Evolutionary conservation across 2,329 filamentous ascomycete genomes (phyloP).

Genomic region (Fusarium tuaranense): DNA sequence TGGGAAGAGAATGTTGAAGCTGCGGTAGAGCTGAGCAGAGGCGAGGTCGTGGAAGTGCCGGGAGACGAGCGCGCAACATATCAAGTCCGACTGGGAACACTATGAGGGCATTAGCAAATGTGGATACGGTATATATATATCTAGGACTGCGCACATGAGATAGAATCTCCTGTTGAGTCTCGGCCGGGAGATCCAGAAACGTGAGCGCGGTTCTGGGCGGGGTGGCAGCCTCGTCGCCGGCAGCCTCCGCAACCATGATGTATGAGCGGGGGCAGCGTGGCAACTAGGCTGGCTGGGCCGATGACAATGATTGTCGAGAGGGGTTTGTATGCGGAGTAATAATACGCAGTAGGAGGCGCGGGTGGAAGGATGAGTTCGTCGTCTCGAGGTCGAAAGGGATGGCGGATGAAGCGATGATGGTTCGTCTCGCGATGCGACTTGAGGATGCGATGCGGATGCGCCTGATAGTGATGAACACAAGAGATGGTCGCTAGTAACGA

Average conservation of each 20-base stretch:
- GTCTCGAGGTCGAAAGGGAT: neutral
- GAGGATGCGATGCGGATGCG: conserved; percentile 30
- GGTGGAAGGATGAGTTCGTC: neutral
- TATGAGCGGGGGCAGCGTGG: conserved; percentile 37
- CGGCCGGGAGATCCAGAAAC: conserved; percentile 59
- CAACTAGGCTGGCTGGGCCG: conserved; percentile 22
- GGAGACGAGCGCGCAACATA: conserved; percentile 69
- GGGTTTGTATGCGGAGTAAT: neutral
- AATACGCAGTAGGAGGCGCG: neutral
- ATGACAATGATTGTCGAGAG: neutral
- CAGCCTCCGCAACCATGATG: conserved; percentile 52
- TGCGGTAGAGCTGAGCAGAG: conserved; percentile 68
- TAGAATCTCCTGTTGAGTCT: conserved; percentile 63
- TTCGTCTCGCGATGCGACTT: conserved; percentile 29
- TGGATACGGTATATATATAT: neutral
- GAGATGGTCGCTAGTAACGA: conserved; percentile 28
- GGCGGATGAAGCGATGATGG: conserved; percentile 20
- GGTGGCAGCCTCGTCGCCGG: conserved; percentile 44
- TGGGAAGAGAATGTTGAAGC: conserved; percentile 71
- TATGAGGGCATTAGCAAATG: conserved; percentile 42
- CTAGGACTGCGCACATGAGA: conserved; percentile 54
- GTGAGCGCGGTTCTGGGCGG: conserved; percentile 38
- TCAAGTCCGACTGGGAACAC: conserved; percentile 65
- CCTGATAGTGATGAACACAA: conserved; percentile 26
- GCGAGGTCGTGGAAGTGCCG: conserved; percentile 69